phyloP scores from a whole-genome alignment of 2,329 filamentous ascomycete genomes.

The Cercospora sp. region DNA sequence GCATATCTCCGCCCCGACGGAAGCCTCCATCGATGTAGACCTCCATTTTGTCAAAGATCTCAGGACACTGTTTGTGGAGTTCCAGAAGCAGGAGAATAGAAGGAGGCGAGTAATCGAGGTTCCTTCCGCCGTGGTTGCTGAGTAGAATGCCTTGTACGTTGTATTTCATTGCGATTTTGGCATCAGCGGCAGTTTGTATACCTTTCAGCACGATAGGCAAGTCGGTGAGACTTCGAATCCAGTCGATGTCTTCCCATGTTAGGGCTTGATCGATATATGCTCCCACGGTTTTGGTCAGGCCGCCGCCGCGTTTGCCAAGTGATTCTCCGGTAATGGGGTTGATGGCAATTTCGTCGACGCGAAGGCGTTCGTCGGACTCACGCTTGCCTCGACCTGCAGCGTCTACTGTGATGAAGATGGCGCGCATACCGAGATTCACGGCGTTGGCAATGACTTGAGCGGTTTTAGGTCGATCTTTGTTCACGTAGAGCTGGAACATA shows the following conservation, averaged over 20 bases:
- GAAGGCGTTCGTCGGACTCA: conserved; percentile 46
- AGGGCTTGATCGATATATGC: conserved; percentile 57
- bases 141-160: conserved; percentile 47
- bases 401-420: conserved; percentile 62
- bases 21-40: conserved; percentile 66
- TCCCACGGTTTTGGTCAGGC: conserved; percentile 56
- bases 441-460: conserved; percentile 52
- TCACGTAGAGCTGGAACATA: conserved; percentile 65
- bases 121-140: conserved; percentile 51
- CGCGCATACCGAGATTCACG: conserved; percentile 50
- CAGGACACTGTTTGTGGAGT: conserved; percentile 59
- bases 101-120: conserved; percentile 42
- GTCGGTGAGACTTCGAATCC: conserved; percentile 38
- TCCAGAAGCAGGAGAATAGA: conserved; percentile 61
- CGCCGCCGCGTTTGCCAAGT: conserved; percentile 53
- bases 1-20: conserved; percentile 62
- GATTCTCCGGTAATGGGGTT: conserved; percentile 42
- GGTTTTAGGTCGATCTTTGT: conserved; percentile 56
- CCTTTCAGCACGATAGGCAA: conserved; percentile 42
- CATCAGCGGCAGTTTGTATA: conserved; percentile 43
- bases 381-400: conserved; percentile 59
- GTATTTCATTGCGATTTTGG: conserved; percentile 42
- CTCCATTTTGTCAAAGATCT: conserved; percentile 44
- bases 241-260: conserved; percentile 49
- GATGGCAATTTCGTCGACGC: conserved; percentile 25